A percentile compares a stretch with the other conserved stretches of the same genome.
These are phyloP conservation scores for Fraxinus sp. DNA, from an alignment of 305 asterid species.

Conservation along the genomic window DNA sequence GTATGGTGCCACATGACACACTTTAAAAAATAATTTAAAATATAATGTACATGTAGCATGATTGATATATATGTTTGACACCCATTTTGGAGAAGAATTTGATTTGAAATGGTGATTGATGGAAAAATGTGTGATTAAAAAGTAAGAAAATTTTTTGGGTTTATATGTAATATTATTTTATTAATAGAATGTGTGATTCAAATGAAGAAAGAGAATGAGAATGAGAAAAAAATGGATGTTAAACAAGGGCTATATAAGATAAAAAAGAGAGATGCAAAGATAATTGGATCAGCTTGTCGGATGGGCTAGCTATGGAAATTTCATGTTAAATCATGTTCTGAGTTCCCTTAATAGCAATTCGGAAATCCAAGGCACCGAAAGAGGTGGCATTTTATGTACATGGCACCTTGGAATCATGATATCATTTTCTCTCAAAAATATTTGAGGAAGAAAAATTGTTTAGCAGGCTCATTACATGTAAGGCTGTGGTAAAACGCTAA, in stretches of 20 bases:
- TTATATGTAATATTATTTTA: no score
- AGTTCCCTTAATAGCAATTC: slow-evolving; percentile 5
- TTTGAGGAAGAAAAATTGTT: not conserved
- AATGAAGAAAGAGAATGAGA: no score
- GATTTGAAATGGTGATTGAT: no score
- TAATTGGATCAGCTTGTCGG: not conserved
- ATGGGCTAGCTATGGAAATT: slow-evolving; percentile 10
- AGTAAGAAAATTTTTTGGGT: no score
- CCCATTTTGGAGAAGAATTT: no score
- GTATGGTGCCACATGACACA: no score
- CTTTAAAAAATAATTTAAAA: no score
- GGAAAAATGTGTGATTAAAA: no score
- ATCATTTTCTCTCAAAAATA: not conserved
- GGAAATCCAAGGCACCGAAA: slow-evolving; percentile 16
- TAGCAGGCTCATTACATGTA: not conserved
- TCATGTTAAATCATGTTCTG: not conserved
- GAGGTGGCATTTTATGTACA: not conserved
- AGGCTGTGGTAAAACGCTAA: not conserved
- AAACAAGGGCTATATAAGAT: not conserved
- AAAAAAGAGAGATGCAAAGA: not conserved
- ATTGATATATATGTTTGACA: no score
- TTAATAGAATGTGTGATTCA: no score
- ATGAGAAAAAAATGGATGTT: no score
- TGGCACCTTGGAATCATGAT: not conserved
- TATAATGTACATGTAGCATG: no score